These are phyloP conservation scores for Debaryomyces subglobosus DNA, from an alignment of 1,139 yeast genomes.

Conservation along the genomic window DNA sequence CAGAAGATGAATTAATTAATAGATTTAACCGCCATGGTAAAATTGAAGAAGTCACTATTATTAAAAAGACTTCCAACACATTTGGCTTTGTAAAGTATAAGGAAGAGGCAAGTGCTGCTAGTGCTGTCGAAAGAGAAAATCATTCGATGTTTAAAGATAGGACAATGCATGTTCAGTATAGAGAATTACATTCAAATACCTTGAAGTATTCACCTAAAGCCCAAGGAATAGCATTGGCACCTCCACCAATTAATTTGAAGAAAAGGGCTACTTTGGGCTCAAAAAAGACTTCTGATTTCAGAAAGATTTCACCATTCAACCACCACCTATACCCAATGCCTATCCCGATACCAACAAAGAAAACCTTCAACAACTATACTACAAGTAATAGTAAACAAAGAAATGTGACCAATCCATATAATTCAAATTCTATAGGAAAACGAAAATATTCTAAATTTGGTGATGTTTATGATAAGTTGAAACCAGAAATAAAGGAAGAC, in stretches of 20 bases:
- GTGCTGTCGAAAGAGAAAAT: constrained; percentile 81
- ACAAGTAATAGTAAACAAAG: constrained; percentile 17
- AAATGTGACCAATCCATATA: neutral
- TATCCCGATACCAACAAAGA: constrained; percentile 12
- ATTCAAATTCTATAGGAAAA: neutral
- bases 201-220: constrained; percentile 13
- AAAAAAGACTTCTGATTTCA: constrained; percentile 5
- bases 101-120: constrained; percentile 74
- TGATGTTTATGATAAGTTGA: constrained; percentile 7
- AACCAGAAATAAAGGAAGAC: constrained; percentile 11
- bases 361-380: constrained; percentile 17
- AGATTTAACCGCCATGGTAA: constrained; percentile 72
- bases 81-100: constrained; percentile 75
- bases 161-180: constrained; percentile 83
- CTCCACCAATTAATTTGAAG: constrained; percentile 69
- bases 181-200: constrained; percentile 51
- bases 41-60: constrained; percentile 55
- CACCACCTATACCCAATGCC: constrained; percentile 14
- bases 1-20: constrained; percentile 53
- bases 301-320: constrained; percentile 10
- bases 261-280: constrained; percentile 29
- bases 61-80: constrained; percentile 51
- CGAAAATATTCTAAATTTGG: constrained; percentile 2
- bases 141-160: constrained; percentile 72
- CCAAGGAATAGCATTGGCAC: constrained; percentile 57